These are phyloP conservation scores for Diaporthe sp. DNA, from an alignment of 2,329 filamentous ascomycete genomes.

Conservation along the genomic window DNA sequence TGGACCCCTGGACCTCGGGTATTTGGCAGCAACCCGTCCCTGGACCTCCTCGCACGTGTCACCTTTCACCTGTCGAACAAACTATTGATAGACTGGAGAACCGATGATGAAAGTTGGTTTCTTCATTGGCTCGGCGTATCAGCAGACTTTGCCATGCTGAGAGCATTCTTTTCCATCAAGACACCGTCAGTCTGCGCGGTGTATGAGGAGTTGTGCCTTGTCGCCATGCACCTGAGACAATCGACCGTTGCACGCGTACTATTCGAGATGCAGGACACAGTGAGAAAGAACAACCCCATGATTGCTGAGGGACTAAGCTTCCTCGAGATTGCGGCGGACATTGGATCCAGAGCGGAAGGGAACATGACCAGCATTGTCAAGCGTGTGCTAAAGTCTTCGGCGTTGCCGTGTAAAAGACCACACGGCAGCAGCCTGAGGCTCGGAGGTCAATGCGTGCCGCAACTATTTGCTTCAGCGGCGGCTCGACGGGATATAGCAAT, in stretches of 20 bases:
- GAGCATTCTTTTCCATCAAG: background rate
- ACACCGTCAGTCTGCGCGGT: background rate
- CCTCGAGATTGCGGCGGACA: background rate
- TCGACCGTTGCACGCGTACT: background rate
- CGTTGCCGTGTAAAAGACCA: too few relatives aligned
- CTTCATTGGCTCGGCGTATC: background rate
- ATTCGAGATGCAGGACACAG: background rate
- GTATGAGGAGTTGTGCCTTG: background rate
- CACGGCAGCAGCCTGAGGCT: too few relatives aligned
- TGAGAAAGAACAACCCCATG: background rate
- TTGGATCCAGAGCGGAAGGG: background rate
- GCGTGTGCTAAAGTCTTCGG: background rate
- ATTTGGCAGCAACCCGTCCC: background rate
- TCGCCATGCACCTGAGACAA: rapidly evolving
- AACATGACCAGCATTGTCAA: background rate
- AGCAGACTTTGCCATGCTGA: background rate
- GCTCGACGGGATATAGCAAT: background rate
- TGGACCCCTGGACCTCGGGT: background rate
- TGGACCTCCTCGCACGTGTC: background rate
- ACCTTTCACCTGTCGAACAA: background rate
- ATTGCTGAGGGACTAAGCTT: background rate
- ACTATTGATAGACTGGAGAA: rapidly evolving
- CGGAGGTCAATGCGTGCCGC: too few relatives aligned
- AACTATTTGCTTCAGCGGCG: background rate
- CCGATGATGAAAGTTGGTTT: background rate